Base-by-base conservation (phyloP, 768 basidiomycete genomes). In the Fibroporia radiculosa region DNA sequence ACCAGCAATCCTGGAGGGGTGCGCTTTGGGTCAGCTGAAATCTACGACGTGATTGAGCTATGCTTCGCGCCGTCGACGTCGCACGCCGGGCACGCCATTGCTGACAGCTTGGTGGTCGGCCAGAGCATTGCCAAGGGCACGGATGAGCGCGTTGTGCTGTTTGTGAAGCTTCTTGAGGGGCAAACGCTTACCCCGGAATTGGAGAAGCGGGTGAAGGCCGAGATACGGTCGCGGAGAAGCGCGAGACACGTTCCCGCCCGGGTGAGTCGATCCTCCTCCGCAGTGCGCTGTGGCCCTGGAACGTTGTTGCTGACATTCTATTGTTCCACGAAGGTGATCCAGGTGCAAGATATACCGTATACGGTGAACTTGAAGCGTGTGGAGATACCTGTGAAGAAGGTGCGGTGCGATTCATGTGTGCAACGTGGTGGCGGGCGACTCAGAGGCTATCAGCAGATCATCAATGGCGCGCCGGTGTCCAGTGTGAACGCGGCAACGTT, bases 1-100 rank as follows among this genome's bases (percentile, higher is more conserved):
- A n/a, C 24, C 57, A 82, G 79, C 52, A 90, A 89, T 57, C 86
- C 87, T 20, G 83, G 82, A 40, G 86, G 86, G n/a, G 76, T 88
- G 53, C 74, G 86, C 24, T 89, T 88, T 58, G 86, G 86, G 31
- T 83, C 84, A 28, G 74, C 83, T 32, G 88, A 89, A 62, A 73
- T 89, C 26, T 88, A 89, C 61, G 82, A 86, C 56, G 82, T 89
- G 42, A 67, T 89, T 31, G 86, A 86, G 50, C 56, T 68, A 28
- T 72, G 70, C 73, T 71, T n/a, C n/a, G n/a, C n/a, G n/a, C n/a
- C 53, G 83, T 83, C 59, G 72, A 73, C 63, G 23, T 64, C 66
- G 47, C 57, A 67, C 49, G 55, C 60, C 32, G 59, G 78, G 35
- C 61, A 73, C 45, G 60, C 62, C 6, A 62, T 77, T 38, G 66